Base-by-base conservation (phyloP, 345 rosid species). In the Populus davidiana region DNA sequence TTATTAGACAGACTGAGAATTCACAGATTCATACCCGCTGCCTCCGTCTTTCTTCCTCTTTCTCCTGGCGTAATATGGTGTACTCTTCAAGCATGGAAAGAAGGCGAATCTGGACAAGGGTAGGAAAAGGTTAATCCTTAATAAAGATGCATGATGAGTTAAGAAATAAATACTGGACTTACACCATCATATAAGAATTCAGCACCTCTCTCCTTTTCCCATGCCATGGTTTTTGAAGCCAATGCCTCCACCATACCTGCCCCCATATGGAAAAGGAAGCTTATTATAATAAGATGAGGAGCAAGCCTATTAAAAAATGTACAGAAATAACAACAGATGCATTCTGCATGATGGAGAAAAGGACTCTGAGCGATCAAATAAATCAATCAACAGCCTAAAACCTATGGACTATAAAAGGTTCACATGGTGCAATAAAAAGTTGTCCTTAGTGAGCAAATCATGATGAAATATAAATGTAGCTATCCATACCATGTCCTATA, bases 1-100 rank as follows among this genome's bases (percentile, higher is more conserved):
- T 18, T 72, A 14, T 29, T 29, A 52, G 39, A 25, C 11, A 31
- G 75, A 8, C 20, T 72, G 18, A 54, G 67, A 74, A n/a, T 59
- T 12, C 23, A 38, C 36, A n/a, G 13, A 63, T 18, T 4, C 27
- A 43, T 92, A 96, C 98, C 79, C 98, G 84, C 79, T 89, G 90
- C 75, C 98, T 87, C 79, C 96, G 91, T 49, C 82, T 92, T 82
- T 96, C 98, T 90, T 96, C 92, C 81, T 96, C 99, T 85, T 91
- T 96, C 89, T 96, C 99, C 63, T 96, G 88, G 61, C 96, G 85
- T 54, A 91, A 82, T 70, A 91, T 81, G 65, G 79, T 89, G 77
- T 94, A 90, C 72, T 96, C 96, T 80, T 94, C 97, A 74, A 96
- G 94, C 98, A 94, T 92, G 6, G 97, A 88, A 65, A 96, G 94